These are phyloP conservation scores for Saturnispora gosingensis DNA, from an alignment of 805 yeast species.

Conservation along the genomic window DNA sequence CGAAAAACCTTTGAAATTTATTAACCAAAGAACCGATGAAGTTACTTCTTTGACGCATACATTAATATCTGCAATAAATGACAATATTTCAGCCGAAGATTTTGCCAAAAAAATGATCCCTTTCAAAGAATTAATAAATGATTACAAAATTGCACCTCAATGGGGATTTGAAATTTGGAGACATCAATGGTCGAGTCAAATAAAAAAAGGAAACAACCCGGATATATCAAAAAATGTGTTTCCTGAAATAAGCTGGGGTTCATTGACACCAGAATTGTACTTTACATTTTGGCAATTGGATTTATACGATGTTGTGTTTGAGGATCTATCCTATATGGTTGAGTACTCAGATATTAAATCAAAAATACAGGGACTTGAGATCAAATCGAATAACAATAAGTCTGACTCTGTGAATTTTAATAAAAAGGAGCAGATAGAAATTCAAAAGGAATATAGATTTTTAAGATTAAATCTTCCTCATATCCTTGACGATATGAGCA, in stretches of 20 bases:
- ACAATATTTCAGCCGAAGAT: constrained; percentile 31
- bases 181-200: constrained; percentile 25
- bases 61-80: constrained; percentile 47
- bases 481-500: constrained; percentile 33
- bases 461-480: constrained; percentile 21
- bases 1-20: constrained; percentile 52
- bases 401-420: constrained; percentile 15
- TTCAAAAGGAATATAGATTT: constrained; percentile 16
- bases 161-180: constrained; percentile 84
- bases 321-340: constrained; percentile 38
- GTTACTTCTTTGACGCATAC: constrained; percentile 57
- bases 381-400: constrained; percentile 27
- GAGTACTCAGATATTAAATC: constrained; percentile 35
- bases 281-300: constrained; percentile 65
- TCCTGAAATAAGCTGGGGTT: constrained; percentile 16
- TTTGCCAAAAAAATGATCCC: constrained; percentile 28
- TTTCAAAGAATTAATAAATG: constrained; percentile 31
- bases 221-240: constrained; percentile 13
- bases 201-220: constrained; percentile 15
- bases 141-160: constrained; percentile 39
- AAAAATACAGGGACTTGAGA: constrained; percentile 28
- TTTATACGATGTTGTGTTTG: constrained; percentile 59
- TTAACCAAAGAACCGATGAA: constrained; percentile 68
- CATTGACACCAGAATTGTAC: constrained; percentile 37
- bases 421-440: constrained; percentile 18